These are phyloP conservation scores for Rhamnella rubrinervis DNA, from an alignment of 331 rosid species.

Conservation along the genomic window DNA sequence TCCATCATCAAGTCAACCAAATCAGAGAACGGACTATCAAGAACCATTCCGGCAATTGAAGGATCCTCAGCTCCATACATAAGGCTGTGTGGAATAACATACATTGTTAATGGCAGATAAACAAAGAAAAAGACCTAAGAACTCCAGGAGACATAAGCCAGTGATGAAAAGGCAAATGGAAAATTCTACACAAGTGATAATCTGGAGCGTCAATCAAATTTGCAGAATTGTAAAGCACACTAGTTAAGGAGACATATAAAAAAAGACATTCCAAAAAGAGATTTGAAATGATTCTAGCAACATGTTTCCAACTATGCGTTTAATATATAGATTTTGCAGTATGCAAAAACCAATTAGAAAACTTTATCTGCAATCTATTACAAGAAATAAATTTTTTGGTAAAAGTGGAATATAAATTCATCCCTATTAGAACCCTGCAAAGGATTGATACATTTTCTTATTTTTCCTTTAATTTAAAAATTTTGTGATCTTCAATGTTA, in stretches of 20 bases:
- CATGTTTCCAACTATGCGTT: no score
- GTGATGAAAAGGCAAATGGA: conserved; percentile 11
- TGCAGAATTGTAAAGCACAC: no score
- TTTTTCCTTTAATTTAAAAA: conserved; percentile 1
- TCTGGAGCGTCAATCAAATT: not conserved
- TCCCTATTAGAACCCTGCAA: not conserved
- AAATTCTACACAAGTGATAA: not conserved
- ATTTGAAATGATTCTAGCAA: no score
- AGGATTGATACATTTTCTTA: not conserved
- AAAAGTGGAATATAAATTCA: not conserved
- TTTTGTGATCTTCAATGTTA: not conserved
- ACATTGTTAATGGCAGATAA: conserved; percentile 33
- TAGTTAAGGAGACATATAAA: no score
- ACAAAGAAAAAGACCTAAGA: conserved; percentile 1
- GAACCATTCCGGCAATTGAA: conserved; percentile 96
- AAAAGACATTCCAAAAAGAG: no score
- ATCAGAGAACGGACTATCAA: conserved; percentile 94
- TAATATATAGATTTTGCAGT: no score
- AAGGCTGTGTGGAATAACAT: conserved; percentile 62
- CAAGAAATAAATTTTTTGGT: no score
- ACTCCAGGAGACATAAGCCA: not conserved
- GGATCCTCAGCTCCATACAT: conserved; percentile 98
- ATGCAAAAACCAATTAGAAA: no score
- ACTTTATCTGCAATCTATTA: no score
- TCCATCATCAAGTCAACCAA: conserved; percentile 99